Evolutionary conservation across 352 stramenopile genomes (phyloP).

Genomic region (Pythium volutum): DNA sequence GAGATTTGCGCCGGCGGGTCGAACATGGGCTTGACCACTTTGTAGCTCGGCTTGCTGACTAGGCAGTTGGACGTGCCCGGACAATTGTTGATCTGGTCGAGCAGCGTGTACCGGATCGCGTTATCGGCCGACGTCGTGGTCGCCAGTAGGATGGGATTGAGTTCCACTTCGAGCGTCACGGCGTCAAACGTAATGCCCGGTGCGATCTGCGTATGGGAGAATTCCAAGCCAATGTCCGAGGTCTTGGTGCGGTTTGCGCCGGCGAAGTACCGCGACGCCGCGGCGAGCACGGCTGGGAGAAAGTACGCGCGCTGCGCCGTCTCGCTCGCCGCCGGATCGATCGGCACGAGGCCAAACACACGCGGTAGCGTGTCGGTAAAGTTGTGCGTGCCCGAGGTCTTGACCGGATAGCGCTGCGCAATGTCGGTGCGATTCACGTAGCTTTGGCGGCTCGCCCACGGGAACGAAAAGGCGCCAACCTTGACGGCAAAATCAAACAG

Average conservation of each 20-base stretch:
- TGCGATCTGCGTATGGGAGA: constrained; percentile 4
- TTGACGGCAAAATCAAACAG: constrained; percentile 4
- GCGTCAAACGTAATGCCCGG: constrained; percentile 3
- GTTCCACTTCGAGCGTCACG: constrained; percentile 7
- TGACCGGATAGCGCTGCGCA: neutral
- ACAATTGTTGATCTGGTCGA: neutral
- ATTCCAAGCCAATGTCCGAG: constrained; percentile 13
- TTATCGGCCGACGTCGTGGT: constrained; percentile 17
- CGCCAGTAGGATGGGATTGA: constrained; percentile 1
- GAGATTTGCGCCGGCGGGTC: constrained; percentile 4
- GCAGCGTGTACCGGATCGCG: constrained; percentile 33
- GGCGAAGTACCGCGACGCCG: constrained; percentile 1
- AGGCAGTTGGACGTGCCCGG: neutral
- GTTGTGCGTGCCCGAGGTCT: neutral
- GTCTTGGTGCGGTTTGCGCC: constrained; percentile 1
- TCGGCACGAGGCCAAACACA: neutral
- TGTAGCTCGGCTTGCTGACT: neutral
- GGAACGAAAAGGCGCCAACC: neutral
- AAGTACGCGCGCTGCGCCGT: constrained; percentile 4
- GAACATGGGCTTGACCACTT: neutral
- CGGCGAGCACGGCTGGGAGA: neutral
- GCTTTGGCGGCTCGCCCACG: neutral
- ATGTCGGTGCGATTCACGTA: neutral
- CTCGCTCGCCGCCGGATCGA: neutral
- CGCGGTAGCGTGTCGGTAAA: neutral